Evolutionary conservation across 805 yeast genomes (phyloP).

Genomic region (Metschnikowia cerradonensis): DNA sequence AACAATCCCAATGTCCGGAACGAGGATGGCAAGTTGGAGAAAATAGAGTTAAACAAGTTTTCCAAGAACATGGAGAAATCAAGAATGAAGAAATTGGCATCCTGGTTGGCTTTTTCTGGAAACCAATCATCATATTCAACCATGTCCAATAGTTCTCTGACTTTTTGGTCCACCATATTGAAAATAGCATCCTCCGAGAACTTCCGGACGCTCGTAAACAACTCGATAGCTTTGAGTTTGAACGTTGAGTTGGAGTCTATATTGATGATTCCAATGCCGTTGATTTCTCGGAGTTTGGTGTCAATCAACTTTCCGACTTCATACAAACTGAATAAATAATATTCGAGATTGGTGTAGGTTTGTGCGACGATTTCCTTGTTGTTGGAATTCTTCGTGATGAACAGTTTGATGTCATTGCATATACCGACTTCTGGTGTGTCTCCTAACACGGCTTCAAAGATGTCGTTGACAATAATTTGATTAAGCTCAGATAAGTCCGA

Average conservation of each 20-base stretch:
- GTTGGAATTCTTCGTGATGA: slow-evolving; percentile 57
- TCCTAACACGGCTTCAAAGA: slow-evolving; percentile 65
- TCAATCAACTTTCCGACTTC: slow-evolving; percentile 56
- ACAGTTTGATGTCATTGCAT: slow-evolving; percentile 52
- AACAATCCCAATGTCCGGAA: slow-evolving; percentile 77
- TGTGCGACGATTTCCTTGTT: slow-evolving; percentile 90
- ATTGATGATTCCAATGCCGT: slow-evolving; percentile 38
- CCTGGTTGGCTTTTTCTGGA: slow-evolving; percentile 45
- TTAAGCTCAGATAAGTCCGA: slow-evolving; percentile 56
- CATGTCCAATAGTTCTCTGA: slow-evolving; percentile 75
- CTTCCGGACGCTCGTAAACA: slow-evolving; percentile 57
- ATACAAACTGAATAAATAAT: slow-evolving; percentile 69
- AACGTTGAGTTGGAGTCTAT: slow-evolving; percentile 37
- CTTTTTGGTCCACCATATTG: slow-evolving; percentile 74
- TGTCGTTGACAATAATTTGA: slow-evolving; percentile 55
- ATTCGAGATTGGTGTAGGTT: slow-evolving; percentile 81
- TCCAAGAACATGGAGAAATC: slow-evolving; percentile 85
- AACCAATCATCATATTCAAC: slow-evolving; percentile 82
- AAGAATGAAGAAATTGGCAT: slow-evolving; percentile 69
- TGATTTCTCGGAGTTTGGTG: slow-evolving; percentile 31
- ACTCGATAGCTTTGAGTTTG: slow-evolving; percentile 46
- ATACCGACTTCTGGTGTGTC: slow-evolving; percentile 49
- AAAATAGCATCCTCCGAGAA: slow-evolving; percentile 78
- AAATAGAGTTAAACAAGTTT: slow-evolving; percentile 79
- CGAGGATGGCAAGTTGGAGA: slow-evolving; percentile 74